Base-by-base conservation (phyloP, 1,284 basidiomycete species). In the Puccinia triticina region DNA sequence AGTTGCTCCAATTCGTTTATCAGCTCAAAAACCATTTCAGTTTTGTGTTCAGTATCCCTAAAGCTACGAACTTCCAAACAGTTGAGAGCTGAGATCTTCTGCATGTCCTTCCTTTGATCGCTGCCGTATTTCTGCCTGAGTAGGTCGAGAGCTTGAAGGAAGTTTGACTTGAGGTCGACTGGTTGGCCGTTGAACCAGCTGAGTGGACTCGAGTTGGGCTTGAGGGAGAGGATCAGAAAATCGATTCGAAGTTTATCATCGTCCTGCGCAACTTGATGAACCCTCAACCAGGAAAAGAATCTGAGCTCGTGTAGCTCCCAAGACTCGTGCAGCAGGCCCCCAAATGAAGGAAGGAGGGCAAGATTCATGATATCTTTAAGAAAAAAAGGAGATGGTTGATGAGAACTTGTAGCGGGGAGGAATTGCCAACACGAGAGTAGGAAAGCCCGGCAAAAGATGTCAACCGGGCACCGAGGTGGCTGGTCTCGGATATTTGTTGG, bases 1-100 rank as follows among this genome's bases (percentile, higher is more conserved):
- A 80, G 43, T 69, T 73, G 67, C 8, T 80, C 78, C 32, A 80
- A 37, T 46, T 80, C 78, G 46, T 73, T 72, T 18, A 80, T 34
- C 21, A 80, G 69, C 72, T 80, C 48, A 53, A 55, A 59, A 2
- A 80, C 78, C 78, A 80, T 80, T 73, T 80, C 78, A 21, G 67
- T 43, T 53, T 73, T 73, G 16, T 80, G 77, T 72, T 80, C 77
- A 46, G 32, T 50, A 61, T 80, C 77, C 48, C 78, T 80, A 59
- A 80, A 80, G 48, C 64, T 80, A 23, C 78, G 50, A 26, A 80
- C 69, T 64, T 72, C 53, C 23, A 80, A 61, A 23, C 64, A 72
- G 53, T 80, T 80, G 26, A 73, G 50, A 12, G 78, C 78, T 72
- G 78, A 72, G 5, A 80, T 34, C 53, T 67, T 71, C 34, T 59